Evolutionary conservation across 371 early-diverging fungal genomes (phyloP).

Genomic region (Choanephora cucurbitarum): DNA sequence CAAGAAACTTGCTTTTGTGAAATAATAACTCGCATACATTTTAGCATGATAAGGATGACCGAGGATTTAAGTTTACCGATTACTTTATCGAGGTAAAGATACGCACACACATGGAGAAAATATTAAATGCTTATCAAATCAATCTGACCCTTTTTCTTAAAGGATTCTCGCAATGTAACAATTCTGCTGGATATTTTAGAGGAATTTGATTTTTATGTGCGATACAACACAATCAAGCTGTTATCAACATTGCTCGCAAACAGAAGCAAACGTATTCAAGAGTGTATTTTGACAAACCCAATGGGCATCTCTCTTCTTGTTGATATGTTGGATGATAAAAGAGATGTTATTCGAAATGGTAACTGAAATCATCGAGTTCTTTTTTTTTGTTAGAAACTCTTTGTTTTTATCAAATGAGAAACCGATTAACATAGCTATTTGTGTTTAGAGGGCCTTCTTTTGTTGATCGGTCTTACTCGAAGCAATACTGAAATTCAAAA

Average conservation of each 20-base stretch:
- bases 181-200: slow-evolving; percentile 83
- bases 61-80: slow-evolving; percentile 51
- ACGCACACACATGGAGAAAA: not conserved
- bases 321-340: slow-evolving; percentile 87
- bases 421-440: slow-evolving; percentile 1
- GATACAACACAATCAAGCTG: slow-evolving; percentile 86
- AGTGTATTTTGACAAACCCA: slow-evolving; percentile 84
- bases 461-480: slow-evolving; percentile 87
- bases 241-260: slow-evolving; percentile 74
- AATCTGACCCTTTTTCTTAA: not conserved
- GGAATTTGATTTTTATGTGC: slow-evolving; percentile 91
- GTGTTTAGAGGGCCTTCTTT: slow-evolving; percentile 80
- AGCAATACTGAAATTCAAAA: slow-evolving; percentile 96
- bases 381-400: no score
- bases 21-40: not conserved
- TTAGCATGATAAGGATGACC: slow-evolving; percentile 44
- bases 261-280: slow-evolving; percentile 73
- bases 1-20: not conserved
- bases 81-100: slow-evolving; percentile 45
- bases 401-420: no score
- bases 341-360: slow-evolving; percentile 96
- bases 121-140: not conserved
- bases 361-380: no score
- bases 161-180: slow-evolving; percentile 79
- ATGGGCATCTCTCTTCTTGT: slow-evolving; percentile 91